A percentile compares a stretch with the other conserved stretches of the same genome.
These are phyloP conservation scores for Talaromyces thailandensis DNA, from an alignment of 495 filamentous ascomycete genomes.

Conservation along the genomic window DNA sequence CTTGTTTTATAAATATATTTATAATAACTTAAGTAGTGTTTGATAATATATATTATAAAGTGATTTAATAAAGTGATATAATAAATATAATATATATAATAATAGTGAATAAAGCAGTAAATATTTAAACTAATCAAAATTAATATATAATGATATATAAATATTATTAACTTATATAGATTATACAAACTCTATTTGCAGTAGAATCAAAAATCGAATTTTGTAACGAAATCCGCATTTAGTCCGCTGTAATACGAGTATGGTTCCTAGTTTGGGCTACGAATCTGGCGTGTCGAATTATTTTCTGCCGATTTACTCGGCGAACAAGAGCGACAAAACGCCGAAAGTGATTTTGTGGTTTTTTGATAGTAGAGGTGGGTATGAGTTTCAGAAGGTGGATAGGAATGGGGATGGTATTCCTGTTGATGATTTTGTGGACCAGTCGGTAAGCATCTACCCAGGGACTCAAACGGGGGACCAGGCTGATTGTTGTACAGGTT, in stretches of 20 bases:
- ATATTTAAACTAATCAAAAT: too few relatives aligned
- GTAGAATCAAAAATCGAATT: too few relatives aligned
- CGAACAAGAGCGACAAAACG: conserved; percentile 15
- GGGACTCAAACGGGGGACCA: neutral
- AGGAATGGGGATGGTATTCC: conserved; percentile 21
- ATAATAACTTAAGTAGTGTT: too few relatives aligned
- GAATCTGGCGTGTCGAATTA: conserved; percentile 60
- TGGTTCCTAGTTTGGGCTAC: conserved; percentile 24
- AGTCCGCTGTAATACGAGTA: conserved; percentile 8
- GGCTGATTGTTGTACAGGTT: conserved; percentile 29
- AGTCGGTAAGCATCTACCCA: conserved; percentile 11
- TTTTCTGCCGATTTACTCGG: conserved; percentile 46
- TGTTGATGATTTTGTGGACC: conserved; percentile 24
- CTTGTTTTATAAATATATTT: too few relatives aligned
- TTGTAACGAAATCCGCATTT: too few relatives aligned
- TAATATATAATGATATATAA: too few relatives aligned
- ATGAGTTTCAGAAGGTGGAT: conserved; percentile 32
- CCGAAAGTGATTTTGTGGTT: conserved; percentile 61
- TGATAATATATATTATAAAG: too few relatives aligned
- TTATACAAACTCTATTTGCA: too few relatives aligned
- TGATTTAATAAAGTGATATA: too few relatives aligned
- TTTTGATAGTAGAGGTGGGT: conserved; percentile 63
- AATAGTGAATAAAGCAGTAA: too few relatives aligned
- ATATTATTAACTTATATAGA: too few relatives aligned
- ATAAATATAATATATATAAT: too few relatives aligned